Base-by-base conservation (phyloP, 805 yeast species). In the Candida corydali region DNA sequence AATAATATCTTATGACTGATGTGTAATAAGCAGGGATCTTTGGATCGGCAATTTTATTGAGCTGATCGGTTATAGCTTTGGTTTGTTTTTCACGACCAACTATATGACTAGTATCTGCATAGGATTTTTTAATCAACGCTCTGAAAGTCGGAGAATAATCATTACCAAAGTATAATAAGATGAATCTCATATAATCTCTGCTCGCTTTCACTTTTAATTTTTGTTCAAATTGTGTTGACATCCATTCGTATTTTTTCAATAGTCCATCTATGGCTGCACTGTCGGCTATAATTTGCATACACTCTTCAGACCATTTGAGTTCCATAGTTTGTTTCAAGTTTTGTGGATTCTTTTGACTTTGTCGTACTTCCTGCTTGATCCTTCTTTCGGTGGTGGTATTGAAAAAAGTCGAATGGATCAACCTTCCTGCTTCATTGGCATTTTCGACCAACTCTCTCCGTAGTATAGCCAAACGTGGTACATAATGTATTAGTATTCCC, bases 381-480 rank as follows among this genome's bases (percentile, higher is more conserved):
- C 4, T 26, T 26, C 17, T 26, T 26, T 26, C 28, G 5, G 12
- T 4, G 5, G 12, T 26, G 12, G 28, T 5, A 26, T 26, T 26
- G 15, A 26, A 26, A 12, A 22, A 22, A 8, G 16, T 10, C 17
- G 10, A 8, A 18, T 22, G 18, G 7, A 34, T 20, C 12, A 33
- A 23, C n/a, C 20, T 50, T 2, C 61, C 65, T 4, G 61, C 66
- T 36, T 59, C 63, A 15, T 44, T 39, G 7, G 66, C 64, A 33
- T 52, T 61, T 25, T 59, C 63, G 27, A 38, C 40, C 12, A 56
- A 42, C 28, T 53, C 55, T 14, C 63, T 46, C 33, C 66, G 47
- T 17, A 58, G 40, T n/a, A 53, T 54, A 5, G 58, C 51, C 29
- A 61, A 43, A 16, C 38, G 49, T 7, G 51, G 59, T 8, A 47